phyloP scores from a whole-genome alignment of 306 rosid genomes.

The Biancaea sappan region DNA sequence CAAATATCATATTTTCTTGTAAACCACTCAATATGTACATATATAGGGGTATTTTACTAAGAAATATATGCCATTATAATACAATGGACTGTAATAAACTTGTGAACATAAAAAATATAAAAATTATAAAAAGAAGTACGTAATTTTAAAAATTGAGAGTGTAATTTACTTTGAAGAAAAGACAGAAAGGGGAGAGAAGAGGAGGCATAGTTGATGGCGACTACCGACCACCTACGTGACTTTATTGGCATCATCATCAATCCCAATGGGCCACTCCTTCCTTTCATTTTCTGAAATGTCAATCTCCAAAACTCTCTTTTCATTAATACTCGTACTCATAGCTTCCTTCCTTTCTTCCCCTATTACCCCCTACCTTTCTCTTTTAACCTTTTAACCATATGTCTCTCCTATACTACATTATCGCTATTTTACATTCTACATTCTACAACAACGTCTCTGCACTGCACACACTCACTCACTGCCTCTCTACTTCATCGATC shows the following conservation, averaged over 20 bases:
- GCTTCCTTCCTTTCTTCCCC: not conserved
- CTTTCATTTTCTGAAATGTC: not conserved
- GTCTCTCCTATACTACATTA: no score
- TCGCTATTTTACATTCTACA: no score
- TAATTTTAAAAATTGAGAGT: no score
- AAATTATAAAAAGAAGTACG: no score
- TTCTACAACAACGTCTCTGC: not conserved
- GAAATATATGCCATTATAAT: no score
- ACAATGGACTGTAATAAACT: no score
- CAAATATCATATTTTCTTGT: no score
- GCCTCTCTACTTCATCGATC: not conserved
- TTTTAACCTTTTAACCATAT: not conserved
- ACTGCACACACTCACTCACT: not conserved
- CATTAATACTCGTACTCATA: not conserved
- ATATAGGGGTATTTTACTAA: no score
- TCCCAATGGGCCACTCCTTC: not conserved
- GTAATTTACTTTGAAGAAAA: no score
- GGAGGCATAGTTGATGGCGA: conserved; percentile 39
- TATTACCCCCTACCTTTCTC: not conserved
- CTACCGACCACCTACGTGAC: conserved; percentile 40
- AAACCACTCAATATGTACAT: no score
- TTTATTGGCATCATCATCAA: conserved; percentile 38
- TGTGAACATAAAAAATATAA: no score
- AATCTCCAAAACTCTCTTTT: not conserved
- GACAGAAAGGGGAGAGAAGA: not conserved